Evolutionary conservation across 352 stramenopile species (phyloP), one percentile per base, ranked within the genome.

Genomic region (Globisporangium canariense): DNA sequence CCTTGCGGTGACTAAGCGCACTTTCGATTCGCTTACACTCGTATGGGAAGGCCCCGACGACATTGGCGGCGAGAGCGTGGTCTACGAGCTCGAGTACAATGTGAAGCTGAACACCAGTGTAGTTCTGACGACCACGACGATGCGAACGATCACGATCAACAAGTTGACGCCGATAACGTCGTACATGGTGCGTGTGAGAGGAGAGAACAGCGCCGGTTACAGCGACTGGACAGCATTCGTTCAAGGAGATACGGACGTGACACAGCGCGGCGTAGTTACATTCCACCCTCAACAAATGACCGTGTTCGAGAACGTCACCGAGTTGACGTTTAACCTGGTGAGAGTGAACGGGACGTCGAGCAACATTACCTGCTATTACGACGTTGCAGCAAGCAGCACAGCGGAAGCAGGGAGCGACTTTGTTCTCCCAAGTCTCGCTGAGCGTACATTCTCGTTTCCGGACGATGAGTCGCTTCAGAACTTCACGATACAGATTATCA

Each of bases 341-440:
- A 77, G 81, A 13, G 68, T 80, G 7, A 79, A 86, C 53, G 81
- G 81, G 10, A 79, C 71, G 20, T 75, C 76, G 0, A 75, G 72
- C 13, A 74, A 58, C 1, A 76, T 90, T 28, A 72, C 66, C 3
- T 88, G 81, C 55, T 53, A 62, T 4, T 78, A 81, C 49, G 53
- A 71, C 2, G 10, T 73, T 7, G 50, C 32, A 4, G 30, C 50
- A 1, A 36, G 16, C 4, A 74, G 71, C 6, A 76, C 63, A 3
- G 78, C 81, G 34, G 41, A 65, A 0, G 55, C 74, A 7, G 71
- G 49, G 1, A 20, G 10, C 18, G 79, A 90, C 45, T 90, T 72
- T 47, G 51, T 58, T 4, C 53, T 88, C 10, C 62, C 68, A 3
- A 46, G 16, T 6, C 57, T 66, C 14, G 41, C 56, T 1, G 30